Evolutionary conservation across 768 basidiomycete genomes (phyloP).

Genomic region (Mycena epipterygia): DNA sequence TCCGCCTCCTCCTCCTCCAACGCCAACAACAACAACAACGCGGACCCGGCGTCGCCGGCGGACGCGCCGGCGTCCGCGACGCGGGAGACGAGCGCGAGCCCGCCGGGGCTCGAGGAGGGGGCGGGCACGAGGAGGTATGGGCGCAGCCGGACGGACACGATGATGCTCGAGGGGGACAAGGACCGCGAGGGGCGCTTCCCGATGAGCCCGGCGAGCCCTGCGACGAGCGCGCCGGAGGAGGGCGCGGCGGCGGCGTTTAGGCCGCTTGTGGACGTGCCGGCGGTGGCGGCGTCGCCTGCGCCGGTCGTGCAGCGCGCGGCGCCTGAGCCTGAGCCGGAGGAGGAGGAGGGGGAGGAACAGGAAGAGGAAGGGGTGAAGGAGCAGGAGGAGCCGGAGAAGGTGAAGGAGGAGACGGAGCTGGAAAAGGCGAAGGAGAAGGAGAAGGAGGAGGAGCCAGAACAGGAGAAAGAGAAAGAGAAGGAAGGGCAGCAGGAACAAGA

Average conservation of each 20-base stretch:
- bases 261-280: neutral
- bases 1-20: no score
- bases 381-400: neutral
- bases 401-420: neutral
- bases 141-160: slow-evolving; percentile 66
- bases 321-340: neutral
- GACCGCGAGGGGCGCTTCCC: slow-evolving; percentile 42
- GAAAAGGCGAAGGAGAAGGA: neutral
- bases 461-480: neutral
- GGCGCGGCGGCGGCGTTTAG: neutral
- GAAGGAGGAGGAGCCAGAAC: neutral
- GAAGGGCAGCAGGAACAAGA: slow-evolving; percentile 1
- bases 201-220: slow-evolving; percentile 23
- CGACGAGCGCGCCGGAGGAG: slow-evolving; percentile 22
- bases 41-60: neutral
- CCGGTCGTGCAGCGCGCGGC: neutral
- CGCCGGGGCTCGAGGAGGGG: slow-evolving; percentile 30
- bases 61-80: neutral
- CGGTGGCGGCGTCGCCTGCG: slow-evolving; percentile 6
- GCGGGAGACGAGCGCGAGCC: slow-evolving; percentile 32
- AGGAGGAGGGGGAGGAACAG: neutral
- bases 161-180: slow-evolving; percentile 56
- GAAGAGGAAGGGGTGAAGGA: neutral
- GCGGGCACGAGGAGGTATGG: slow-evolving; percentile 53
- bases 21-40: no score